These are phyloP conservation scores for Microbotryum saponariae DNA, from an alignment of 1,284 basidiomycete genomes.

Conservation along the genomic window DNA sequence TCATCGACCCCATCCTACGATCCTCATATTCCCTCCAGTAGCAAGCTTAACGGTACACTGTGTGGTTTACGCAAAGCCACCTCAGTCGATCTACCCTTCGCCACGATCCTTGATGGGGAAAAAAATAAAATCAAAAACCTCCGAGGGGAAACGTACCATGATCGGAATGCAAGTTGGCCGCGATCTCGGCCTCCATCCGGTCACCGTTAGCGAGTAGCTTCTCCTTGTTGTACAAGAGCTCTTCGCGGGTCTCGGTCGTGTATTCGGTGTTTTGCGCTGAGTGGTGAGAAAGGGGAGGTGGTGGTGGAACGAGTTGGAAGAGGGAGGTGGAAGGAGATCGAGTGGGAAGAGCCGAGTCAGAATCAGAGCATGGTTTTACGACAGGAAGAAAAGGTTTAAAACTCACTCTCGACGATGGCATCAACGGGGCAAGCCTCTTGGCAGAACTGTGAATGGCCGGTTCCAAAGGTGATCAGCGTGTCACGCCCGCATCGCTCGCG, in stretches of 20 bases:
- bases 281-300: background rate
- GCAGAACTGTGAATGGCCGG: constrained; percentile 32
- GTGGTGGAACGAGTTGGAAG: background rate
- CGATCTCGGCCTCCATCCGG: constrained; percentile 90
- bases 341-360: background rate
- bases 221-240: constrained; percentile 96
- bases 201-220: constrained; percentile 68
- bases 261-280: constrained; percentile 76
- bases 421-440: constrained; percentile 99
- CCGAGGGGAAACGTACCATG: constrained; percentile 34
- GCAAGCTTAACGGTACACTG: no score
- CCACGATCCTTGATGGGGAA: no score
- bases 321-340: background rate
- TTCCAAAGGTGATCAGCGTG: background rate
- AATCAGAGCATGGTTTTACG: background rate
- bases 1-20: no score
- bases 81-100: no score
- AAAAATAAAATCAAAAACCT: no score
- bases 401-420: constrained; percentile 97
- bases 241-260: constrained; percentile 95
- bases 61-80: no score
- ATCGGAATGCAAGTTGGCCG: constrained; percentile 72
- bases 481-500: no score
- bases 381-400: no score
- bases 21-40: no score